Evolutionary conservation across 2,329 filamentous ascomycete species (phyloP).

Genomic region (Metarhizium anisopliae): DNA sequence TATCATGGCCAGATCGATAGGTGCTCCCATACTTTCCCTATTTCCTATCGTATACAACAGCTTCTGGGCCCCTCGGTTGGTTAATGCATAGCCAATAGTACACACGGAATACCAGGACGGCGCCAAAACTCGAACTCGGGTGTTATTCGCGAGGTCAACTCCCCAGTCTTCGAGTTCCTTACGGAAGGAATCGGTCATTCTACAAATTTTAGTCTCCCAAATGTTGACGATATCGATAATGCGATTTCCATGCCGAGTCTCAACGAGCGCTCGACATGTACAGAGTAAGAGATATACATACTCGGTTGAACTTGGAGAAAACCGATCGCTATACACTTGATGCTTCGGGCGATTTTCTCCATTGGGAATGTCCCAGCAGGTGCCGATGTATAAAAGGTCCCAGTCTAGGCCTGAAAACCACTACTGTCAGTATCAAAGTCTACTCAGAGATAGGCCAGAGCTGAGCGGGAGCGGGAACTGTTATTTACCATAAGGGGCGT

Average conservation of each 20-base stretch:
- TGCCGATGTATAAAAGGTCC: constrained; percentile 1
- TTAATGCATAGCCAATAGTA: constrained; percentile 2
- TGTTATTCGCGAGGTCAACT: neutral
- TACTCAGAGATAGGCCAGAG: neutral
- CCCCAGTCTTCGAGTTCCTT: neutral
- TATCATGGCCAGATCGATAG: constrained; percentile 3
- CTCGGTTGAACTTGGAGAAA: neutral
- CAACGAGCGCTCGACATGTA: no score
- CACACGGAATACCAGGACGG: constrained; percentile 3
- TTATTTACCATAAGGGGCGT: constrained; percentile 1
- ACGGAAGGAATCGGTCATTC: neutral
- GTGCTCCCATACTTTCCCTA: neutral
- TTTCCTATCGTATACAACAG: constrained; percentile 1
- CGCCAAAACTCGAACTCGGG: neutral
- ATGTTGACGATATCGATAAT: neutral
- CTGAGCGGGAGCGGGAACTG: neutral
- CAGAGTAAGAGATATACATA: neutral
- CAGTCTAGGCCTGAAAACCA: neutral
- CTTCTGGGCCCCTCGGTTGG: neutral
- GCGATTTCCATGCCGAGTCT: no score
- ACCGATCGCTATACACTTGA: neutral
- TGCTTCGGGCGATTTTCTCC: neutral
- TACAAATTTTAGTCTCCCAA: neutral
- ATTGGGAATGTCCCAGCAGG: constrained; percentile 3
- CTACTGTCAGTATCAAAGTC: neutral